Evolutionary conservation across 2,329 filamentous ascomycete genomes (phyloP), one percentile per base, ranked within the genome.

Genomic region (Pestalotiopsis fici): DNA sequence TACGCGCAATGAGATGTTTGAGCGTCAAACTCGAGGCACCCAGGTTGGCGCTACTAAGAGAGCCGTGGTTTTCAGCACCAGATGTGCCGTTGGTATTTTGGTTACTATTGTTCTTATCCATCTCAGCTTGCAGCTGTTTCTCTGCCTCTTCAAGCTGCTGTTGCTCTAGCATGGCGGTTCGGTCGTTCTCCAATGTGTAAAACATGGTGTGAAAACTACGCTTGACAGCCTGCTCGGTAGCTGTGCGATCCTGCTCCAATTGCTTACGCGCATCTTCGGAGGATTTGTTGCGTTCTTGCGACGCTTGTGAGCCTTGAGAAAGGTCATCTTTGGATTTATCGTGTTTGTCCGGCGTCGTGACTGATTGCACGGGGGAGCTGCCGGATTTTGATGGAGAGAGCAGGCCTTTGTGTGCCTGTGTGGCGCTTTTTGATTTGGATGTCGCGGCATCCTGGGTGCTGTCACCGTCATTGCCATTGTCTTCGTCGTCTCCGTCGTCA

Each of bases 141-240:
- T 99, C 96, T 1, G 97, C 94, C 78, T 98, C 96, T 76, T 99
- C 96, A 28, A 99, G 87, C 79, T 95, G 94, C 79, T 98, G 94
- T 80, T 99, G 96, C 79, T 99, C 96, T 67, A 98, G 82, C 96
- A 99, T 98, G 61, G 96, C 96, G 74, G 95, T 94, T 66, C 93
- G 89, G 77, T 99, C 96, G 78, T 95, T 96, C 80, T 99, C 96
- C 37, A 98, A 86, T 1, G 96, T 98, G 79, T 97, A 95, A 80
- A 98, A 97, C 71, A 97, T 87, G 11, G 94, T 97, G 77, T 97
- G 92, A 79, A 98, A 98, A 80, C 92, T 96, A 74, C 90, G 89
- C 81, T 94, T 94, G 56, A 94, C 96, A 63, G 93, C 91, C 76
- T 97, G 94, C 76, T 97, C 95, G 60, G 93, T 95, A 35, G 93